Evolutionary conservation across 2,329 filamentous ascomycete genomes (phyloP), one percentile per base, ranked within the genome.

Genomic region (Ustulina deusta): DNA sequence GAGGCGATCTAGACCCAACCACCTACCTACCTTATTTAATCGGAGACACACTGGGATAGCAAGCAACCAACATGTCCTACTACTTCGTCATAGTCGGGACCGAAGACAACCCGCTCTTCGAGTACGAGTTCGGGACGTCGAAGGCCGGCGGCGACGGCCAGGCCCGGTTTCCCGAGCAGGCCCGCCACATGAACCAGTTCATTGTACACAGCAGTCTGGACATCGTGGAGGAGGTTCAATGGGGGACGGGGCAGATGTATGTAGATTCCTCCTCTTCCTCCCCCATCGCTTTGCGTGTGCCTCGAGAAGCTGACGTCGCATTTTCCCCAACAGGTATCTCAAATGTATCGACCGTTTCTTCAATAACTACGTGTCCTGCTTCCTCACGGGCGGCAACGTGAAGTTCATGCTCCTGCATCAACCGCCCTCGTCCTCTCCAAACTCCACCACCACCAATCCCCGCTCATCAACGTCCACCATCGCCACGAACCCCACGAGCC

Each of bases 11-110:
- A 42, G 27, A 56, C 36, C 34, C 20, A 51, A 42, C 32, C 15
- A 29, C 13, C 27, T 40, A 40, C 3, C 38, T 40, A 40, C 20
- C 20, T 17, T 25, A 40, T 27, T 38, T 15, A n/a, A 38, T 40
- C 20, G 13, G n/a, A 17, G 27, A 32, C 15, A 32, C 15, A 29
- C 25, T 32, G 25, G 27, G 48, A 34, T 22, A 52, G 5, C 49
- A 22, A 52, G 5, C 49, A 22, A 34, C 27, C n/a, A 69, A 44
- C 46, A 98, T 98, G 96, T 97, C 94, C 68, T 99, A 98, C 86
- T 97, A 97, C 85, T 98, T 99, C 83, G 93, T 93, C 78, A 97
- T 99, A 74, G 89, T 99, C 80, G 96, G 94, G 78, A 97, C 94
- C 25, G 93, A 93, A 75, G 96, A 99, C 84, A 97, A 95, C 78